Percentiles rank a stretch among this genome's conserved stretches.
Conservation (phyloP, 306 rosid genomes). For the Trifolium dubium region DNA sequence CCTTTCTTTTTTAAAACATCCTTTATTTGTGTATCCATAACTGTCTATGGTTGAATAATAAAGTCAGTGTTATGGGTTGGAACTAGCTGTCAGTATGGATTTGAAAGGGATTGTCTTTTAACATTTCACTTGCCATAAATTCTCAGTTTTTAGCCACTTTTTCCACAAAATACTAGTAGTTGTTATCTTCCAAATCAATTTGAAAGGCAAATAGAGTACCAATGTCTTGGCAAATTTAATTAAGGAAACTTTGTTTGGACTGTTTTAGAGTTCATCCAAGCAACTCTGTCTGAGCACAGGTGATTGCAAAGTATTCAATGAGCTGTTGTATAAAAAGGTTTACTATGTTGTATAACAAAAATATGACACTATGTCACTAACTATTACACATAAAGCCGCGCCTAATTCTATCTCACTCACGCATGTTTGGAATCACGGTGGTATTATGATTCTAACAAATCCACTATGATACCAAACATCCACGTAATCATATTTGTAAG, state of each 20-base stretch:
- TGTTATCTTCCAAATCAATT: not conserved
- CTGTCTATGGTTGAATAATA: not conserved
- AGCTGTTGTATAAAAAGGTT: not conserved
- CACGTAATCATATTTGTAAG: not conserved
- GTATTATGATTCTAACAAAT: too few relatives aligned
- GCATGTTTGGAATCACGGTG: too few relatives aligned
- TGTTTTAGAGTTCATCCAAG: not conserved
- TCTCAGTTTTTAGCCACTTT: not conserved
- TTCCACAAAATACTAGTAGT: not conserved
- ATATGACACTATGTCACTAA: conserved; percentile 4
- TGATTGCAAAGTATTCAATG: not conserved
- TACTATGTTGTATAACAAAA: not conserved
- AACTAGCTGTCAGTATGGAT: not conserved
- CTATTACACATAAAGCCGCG: conserved; percentile 46
- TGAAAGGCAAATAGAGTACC: not conserved
- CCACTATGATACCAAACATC: too few relatives aligned
- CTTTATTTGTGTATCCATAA: not conserved
- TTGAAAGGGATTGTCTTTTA: not conserved
- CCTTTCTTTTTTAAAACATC: too few relatives aligned
- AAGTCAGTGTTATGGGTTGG: not conserved
- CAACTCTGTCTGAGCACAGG: not conserved
- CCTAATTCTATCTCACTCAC: conserved; percentile 41
- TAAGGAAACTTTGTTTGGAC: not conserved
- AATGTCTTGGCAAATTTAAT: not conserved
- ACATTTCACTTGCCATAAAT: too few relatives aligned